Base-by-base conservation (phyloP, 495 filamentous ascomycete species). In the Stereocaulon alpinum region DNA sequence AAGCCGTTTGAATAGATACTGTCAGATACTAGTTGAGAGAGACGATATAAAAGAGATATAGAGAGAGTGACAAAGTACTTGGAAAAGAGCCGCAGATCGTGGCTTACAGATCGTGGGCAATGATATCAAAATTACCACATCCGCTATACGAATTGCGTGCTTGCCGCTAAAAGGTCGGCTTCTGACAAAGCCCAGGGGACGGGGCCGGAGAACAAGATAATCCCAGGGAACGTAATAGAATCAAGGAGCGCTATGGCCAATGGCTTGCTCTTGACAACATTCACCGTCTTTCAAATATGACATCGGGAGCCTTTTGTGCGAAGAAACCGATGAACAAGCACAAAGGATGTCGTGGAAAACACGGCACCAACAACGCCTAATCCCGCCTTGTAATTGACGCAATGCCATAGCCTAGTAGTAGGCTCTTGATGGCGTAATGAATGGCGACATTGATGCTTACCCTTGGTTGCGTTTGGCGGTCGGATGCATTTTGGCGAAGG, bases 81-180 rank as follows among this genome's bases (percentile, higher is more conserved):
- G 9, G 27, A 24, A 49, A 34, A 27, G 32, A 40, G 47, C 42
- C 30, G 43, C 30, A 20, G 43, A 7, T 22, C 7, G 44, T 34
- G 37, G 42, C 45, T 45, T 42, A 50, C 9, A 47, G 56, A 63
- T 60, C 49, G 58, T 57, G 58, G n/a, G 53, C 40, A 34, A 27
- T 32, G 17, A 42, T 27, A 52, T 41, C 22, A 30, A 43, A n/a
- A 57, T 63, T 56, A 58, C 61, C n/a, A 57, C 56, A 45, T 60
- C 40, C 47, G 40, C 53, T 37, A 48, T 51, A 45, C 22, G 27
- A 47, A 64, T 64, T 61, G 62, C 62, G 62, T 64, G 62, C 62
- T 64, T 48, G 55, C 41, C 59, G 62, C 62, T 64, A 64, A 55
- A 37, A 4, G 57, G 34, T 40, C 18, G 58, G 47, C 32, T 48